Conservation (phyloP, 2,329 filamentous ascomycete species). For the Diaporthe australafricana region DNA sequence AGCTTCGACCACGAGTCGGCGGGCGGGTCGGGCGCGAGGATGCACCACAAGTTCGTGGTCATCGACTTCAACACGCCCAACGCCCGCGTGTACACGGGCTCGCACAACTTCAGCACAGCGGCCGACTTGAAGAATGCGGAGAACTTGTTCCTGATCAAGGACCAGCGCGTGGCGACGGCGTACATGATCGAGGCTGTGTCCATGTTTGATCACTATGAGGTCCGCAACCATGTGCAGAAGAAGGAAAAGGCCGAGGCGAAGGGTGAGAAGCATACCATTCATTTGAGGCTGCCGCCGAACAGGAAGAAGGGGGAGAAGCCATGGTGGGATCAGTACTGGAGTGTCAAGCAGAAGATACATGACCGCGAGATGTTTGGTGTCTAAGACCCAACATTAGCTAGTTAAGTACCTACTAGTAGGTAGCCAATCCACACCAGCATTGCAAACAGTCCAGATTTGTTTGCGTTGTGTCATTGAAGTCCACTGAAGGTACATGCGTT, state of each 20-base stretch:
- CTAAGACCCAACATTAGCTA: not conserved
- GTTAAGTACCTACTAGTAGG: not conserved
- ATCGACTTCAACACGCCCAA: conserved; percentile 41
- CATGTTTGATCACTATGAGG: conserved; percentile 42
- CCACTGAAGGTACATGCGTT: too few species aligned
- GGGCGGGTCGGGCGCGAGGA: conserved; percentile 39
- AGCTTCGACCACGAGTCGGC: conserved; percentile 38
- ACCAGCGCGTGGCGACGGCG: conserved; percentile 39
- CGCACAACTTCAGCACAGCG: conserved; percentile 40
- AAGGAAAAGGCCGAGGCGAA: conserved; percentile 37
- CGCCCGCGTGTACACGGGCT: conserved; percentile 41
- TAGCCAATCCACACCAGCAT: too few species aligned
- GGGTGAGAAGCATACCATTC: conserved; percentile 35
- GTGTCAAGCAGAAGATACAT: conserved; percentile 37
- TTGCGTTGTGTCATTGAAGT: too few species aligned
- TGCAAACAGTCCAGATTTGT: too few species aligned
- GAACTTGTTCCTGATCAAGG: conserved; percentile 39
- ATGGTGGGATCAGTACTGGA: conserved; percentile 42
- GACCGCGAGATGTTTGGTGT: conserved; percentile 40
- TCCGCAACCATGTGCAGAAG: conserved; percentile 37
- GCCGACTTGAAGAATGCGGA: conserved; percentile 40
- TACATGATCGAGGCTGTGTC: conserved; percentile 42
- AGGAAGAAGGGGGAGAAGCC: conserved; percentile 35
- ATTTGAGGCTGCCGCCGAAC: conserved; percentile 37
- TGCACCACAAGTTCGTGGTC: conserved; percentile 42